Evolutionary conservation across 345 rosid genomes (phyloP).

Genomic region (Moricandia moricandioides): DNA sequence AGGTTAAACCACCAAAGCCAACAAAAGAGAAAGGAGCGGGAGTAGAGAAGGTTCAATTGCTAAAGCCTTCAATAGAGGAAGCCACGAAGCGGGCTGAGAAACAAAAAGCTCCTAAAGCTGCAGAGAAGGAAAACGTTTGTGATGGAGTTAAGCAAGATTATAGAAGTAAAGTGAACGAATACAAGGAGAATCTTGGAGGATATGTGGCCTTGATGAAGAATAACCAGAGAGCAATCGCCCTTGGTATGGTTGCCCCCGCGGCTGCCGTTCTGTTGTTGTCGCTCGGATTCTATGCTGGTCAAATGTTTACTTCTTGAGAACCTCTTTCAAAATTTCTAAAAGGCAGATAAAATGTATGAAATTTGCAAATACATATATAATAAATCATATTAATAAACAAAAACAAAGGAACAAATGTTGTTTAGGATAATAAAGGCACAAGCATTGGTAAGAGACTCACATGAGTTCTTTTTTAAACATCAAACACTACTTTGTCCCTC

Average conservation of each 20-base stretch:
- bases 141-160: constrained; percentile 26
- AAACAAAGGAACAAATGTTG: not conserved
- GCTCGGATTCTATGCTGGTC: constrained; percentile 33
- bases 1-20: not conserved
- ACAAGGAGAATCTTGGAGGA: constrained; percentile 35
- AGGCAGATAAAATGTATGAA: not conserved
- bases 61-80: constrained; percentile 3
- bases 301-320: constrained; percentile 15
- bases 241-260: constrained; percentile 24
- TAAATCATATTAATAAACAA: not conserved
- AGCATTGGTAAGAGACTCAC: too few species aligned
- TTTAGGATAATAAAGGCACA: not conserved
- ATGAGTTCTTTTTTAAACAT: too few species aligned
- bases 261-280: constrained; percentile 31
- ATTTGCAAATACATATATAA: not conserved
- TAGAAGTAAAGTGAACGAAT: constrained; percentile 16
- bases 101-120: constrained; percentile 8
- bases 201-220: constrained; percentile 33
- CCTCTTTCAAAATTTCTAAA: constrained; percentile 1
- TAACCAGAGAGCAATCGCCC: constrained; percentile 11
- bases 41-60: constrained; percentile 8
- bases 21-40: not conserved
- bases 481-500: too few species aligned
- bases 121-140: not conserved
- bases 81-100: not conserved